These are phyloP conservation scores for Dactylonectria estremocensis DNA, from an alignment of 2,329 filamentous ascomycete genomes.

Conservation along the genomic window DNA sequence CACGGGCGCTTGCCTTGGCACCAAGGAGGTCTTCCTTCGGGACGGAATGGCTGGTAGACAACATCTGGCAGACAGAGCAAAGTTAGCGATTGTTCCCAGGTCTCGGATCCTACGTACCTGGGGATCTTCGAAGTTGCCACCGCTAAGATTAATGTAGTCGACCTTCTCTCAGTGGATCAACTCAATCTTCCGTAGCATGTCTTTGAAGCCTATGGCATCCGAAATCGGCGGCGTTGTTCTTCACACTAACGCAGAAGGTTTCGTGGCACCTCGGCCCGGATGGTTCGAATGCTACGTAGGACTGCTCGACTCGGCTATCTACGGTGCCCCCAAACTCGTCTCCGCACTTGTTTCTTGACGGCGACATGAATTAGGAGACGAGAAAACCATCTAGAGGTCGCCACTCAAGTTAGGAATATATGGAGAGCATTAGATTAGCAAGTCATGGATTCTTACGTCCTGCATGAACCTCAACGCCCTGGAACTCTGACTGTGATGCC, in stretches of 20 bases:
- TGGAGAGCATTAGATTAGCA: no score
- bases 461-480: conserved; percentile 10
- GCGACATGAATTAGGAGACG: conserved; percentile 13
- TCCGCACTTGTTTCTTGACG: conserved; percentile 11
- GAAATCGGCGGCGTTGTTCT: conserved; percentile 12
- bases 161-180: not conserved
- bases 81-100: not conserved
- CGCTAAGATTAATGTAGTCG: conserved; percentile 1
- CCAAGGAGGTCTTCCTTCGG: not conserved
- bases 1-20: not conserved
- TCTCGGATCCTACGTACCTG: not conserved
- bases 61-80: not conserved
- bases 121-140: not conserved
- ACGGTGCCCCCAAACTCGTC: conserved; percentile 13
- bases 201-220: not conserved
- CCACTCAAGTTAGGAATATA: not conserved
- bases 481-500: conserved; percentile 7
- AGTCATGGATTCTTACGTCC: conserved; percentile 8
- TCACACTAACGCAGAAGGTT: conserved; percentile 13
- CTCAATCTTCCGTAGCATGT: not conserved
- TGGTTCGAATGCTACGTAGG: conserved; percentile 4
- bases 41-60: not conserved
- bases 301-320: conserved; percentile 9
- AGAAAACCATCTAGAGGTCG: conserved; percentile 8
- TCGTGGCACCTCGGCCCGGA: conserved; percentile 3